These are phyloP conservation scores for Dendrocalamus latiflorus DNA, from an alignment of 202 grass and related monocot species.

Conservation along the genomic window DNA sequence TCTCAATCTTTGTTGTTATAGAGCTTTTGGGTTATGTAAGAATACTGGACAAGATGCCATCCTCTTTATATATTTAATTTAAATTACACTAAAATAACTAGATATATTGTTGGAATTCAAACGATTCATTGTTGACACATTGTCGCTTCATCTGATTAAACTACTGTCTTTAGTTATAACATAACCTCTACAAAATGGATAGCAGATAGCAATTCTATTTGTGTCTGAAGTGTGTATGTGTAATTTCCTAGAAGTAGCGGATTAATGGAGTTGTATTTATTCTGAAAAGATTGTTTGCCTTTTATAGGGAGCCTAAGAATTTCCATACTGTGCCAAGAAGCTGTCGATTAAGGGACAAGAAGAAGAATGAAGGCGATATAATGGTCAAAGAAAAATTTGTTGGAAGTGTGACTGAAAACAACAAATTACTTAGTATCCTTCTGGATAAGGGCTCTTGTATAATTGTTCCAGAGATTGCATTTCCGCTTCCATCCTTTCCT, in stretches of 20 bases:
- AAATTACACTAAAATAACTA: slow-evolving; percentile 1
- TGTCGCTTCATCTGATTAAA: slow-evolving; percentile 20
- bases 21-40: neutral
- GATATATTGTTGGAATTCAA: neutral
- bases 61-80: slow-evolving; percentile 5
- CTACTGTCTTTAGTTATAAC: neutral
- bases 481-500: slow-evolving; percentile 48
- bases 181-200: slow-evolving; percentile 1
- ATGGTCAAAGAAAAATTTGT: slow-evolving; percentile 91
- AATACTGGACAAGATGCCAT: slow-evolving; percentile 4
- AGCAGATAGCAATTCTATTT: slow-evolving; percentile 6
- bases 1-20: neutral
- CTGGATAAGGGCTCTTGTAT: slow-evolving; percentile 70
- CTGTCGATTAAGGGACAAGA: slow-evolving; percentile 83
- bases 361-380: slow-evolving; percentile 76
- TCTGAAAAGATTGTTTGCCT: slow-evolving; percentile 15
- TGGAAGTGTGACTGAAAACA: slow-evolving; percentile 78
- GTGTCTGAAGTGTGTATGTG: neutral
- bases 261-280: slow-evolving; percentile 22
- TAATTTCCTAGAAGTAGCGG: slow-evolving; percentile 14
- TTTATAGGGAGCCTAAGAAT: too few relatives aligned
- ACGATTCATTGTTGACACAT: neutral
- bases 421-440: slow-evolving; percentile 80
- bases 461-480: slow-evolving; percentile 62
- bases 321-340: slow-evolving; percentile 63